Evolutionary conservation across 352 stramenopile genomes (phyloP).

Genomic region (Phytophthora chlamydospora): DNA sequence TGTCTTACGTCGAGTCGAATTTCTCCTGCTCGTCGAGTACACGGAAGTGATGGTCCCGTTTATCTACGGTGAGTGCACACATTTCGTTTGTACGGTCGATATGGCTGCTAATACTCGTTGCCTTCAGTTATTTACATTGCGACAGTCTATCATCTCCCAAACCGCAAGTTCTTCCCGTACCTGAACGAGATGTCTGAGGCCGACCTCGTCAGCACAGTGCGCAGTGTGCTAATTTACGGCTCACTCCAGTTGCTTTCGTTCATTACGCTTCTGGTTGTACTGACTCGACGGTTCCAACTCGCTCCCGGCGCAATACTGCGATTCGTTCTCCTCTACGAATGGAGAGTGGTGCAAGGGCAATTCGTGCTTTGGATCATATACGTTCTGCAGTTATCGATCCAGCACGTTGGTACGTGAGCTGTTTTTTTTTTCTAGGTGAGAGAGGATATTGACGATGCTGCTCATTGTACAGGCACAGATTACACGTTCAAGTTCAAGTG

Average conservation of each 20-base stretch:
- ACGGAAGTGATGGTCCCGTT: conserved; percentile 40
- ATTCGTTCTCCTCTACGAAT: conserved; percentile 26
- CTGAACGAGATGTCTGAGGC: conserved; percentile 22
- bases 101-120: background rate
- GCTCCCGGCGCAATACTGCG: conserved; percentile 22
- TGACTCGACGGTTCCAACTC: conserved; percentile 32
- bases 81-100: background rate
- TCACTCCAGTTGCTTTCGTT: conserved; percentile 41
- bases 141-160: conserved; percentile 39
- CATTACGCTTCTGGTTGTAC: conserved; percentile 18
- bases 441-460: background rate
- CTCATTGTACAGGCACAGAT: conserved; percentile 23
- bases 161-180: conserved; percentile 29
- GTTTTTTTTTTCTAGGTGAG: background rate
- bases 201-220: conserved; percentile 15
- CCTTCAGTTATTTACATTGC: conserved; percentile 31
- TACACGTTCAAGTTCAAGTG: conserved; percentile 49
- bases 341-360: conserved; percentile 33
- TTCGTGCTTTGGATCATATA: conserved; percentile 46
- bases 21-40: conserved; percentile 45
- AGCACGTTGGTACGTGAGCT: conserved; percentile 34
- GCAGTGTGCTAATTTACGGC: conserved; percentile 35
- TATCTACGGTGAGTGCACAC: conserved; percentile 36
- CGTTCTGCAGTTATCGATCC: conserved; percentile 36
- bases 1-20: conserved; percentile 40